Percentiles rank a stretch among this genome's conserved stretches.
Conservation (phyloP, 2,329 filamentous ascomycete species). For the Truncatella angustata region DNA sequence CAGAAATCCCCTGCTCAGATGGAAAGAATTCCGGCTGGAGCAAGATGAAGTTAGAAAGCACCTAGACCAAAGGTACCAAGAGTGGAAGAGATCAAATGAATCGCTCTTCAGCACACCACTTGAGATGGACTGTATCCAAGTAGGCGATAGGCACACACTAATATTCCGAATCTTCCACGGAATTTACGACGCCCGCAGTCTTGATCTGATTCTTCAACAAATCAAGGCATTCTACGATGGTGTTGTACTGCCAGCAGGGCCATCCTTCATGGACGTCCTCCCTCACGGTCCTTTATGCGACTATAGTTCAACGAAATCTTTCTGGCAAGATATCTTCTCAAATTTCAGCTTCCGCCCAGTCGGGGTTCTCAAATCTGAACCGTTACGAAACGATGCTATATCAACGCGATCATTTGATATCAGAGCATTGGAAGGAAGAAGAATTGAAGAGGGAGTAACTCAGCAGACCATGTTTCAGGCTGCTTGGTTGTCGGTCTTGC, state of each 20-base stretch:
- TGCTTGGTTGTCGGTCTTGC: constrained; percentile 66
- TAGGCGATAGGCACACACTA: constrained; percentile 37
- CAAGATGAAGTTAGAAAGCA: constrained; percentile 28
- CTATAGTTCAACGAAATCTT: constrained; percentile 42
- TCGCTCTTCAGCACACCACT: constrained; percentile 50
- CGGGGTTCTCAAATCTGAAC: constrained; percentile 17
- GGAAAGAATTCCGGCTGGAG: constrained; percentile 36
- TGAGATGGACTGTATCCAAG: constrained; percentile 42
- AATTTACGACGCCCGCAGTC: constrained; percentile 81
- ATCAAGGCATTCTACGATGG: constrained; percentile 53
- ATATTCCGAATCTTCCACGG: constrained; percentile 77
- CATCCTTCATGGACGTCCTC: constrained; percentile 65
- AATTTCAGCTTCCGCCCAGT: constrained; percentile 25
- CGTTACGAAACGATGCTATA: constrained; percentile 16
- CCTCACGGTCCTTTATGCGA: constrained; percentile 64
- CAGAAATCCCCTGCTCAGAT: constrained; percentile 39
- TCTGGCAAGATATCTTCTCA: constrained; percentile 65
- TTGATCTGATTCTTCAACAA: constrained; percentile 63
- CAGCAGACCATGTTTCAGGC: constrained; percentile 78
- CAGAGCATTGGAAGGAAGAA: constrained; percentile 45
- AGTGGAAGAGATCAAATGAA: constrained; percentile 56
- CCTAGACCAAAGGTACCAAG: constrained; percentile 33
- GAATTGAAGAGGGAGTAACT: constrained; percentile 65
- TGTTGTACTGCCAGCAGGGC: constrained; percentile 30
- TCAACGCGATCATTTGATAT: constrained; percentile 34